A percentile compares a stretch with the other conserved stretches of the same genome.
Conservation (phyloP, 225 moss, liverwort and hornwort species). For the Asterella californica region DNA sequence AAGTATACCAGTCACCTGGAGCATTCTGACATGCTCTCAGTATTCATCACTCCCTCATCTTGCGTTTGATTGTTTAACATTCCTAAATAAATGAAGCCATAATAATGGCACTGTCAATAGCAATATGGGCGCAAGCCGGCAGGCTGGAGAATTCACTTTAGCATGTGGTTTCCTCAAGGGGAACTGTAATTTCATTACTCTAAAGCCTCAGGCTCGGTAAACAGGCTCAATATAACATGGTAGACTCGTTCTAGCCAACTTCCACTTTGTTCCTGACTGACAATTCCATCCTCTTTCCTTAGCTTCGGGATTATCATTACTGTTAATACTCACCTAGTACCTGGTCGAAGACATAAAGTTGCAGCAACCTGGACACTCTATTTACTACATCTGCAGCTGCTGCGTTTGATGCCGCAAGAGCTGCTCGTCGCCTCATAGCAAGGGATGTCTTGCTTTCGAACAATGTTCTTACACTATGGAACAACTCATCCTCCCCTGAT, state of each 20-base stretch:
- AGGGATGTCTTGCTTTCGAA: constrained; percentile 26
- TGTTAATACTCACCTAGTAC: constrained; percentile 4
- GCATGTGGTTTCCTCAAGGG: too few relatives aligned
- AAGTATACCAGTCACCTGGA: too few relatives aligned
- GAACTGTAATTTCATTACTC: too few relatives aligned
- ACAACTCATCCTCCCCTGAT: constrained; percentile 34
- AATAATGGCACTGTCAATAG: too few relatives aligned
- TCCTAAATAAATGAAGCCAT: too few relatives aligned
- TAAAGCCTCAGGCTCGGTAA: too few relatives aligned
- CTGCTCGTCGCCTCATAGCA: constrained; percentile 36
- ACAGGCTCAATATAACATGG: too few relatives aligned
- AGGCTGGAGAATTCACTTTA: too few relatives aligned
- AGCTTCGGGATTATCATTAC: background rate
- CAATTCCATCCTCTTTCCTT: background rate
- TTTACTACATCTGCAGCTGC: constrained; percentile 30
- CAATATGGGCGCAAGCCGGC: too few relatives aligned
- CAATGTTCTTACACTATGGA: constrained; percentile 21
- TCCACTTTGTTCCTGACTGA: background rate
- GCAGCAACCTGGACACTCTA: constrained; percentile 28
- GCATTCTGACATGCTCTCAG: too few relatives aligned
- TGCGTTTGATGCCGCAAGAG: constrained; percentile 32
- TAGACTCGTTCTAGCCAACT: background rate
- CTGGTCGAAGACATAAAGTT: constrained; percentile 25
- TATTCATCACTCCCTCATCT: too few relatives aligned
- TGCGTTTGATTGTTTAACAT: too few relatives aligned